Evolutionary conservation across 2,329 filamentous ascomycete genomes (phyloP).

Genomic region (Verticillium klebahnii): DNA sequence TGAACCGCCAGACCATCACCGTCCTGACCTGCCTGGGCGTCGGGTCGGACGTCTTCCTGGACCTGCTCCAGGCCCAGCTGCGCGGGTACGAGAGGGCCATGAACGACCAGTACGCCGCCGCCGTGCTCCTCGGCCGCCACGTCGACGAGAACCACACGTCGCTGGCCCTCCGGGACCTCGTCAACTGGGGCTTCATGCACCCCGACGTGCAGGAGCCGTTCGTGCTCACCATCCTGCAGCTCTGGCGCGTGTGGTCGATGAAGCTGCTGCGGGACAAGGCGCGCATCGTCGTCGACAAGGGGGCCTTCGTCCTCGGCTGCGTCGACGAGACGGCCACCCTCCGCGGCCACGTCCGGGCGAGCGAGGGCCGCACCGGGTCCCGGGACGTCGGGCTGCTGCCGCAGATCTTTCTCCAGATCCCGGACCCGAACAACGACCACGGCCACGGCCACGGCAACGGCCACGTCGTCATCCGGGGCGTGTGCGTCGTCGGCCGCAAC

Average conservation of each 20-base stretch:
- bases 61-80: slow-evolving; percentile 65
- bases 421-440: slow-evolving; percentile 46
- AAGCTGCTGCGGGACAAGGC: slow-evolving; percentile 92
- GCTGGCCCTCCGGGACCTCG: slow-evolving; percentile 67
- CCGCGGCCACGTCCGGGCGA: slow-evolving; percentile 60
- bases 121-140: slow-evolving; percentile 64
- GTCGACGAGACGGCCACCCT: slow-evolving; percentile 79
- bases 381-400: slow-evolving; percentile 56
- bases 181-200: slow-evolving; percentile 74
- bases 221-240: slow-evolving; percentile 67
- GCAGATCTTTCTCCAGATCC: slow-evolving; percentile 85
- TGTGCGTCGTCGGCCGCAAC: slow-evolving; percentile 85
- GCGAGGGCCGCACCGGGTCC: slow-evolving; percentile 26
- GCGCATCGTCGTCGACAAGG: slow-evolving; percentile 73
- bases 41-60: slow-evolving; percentile 57
- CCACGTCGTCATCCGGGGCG: slow-evolving; percentile 65
- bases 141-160: slow-evolving; percentile 85
- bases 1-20: slow-evolving; percentile 87
- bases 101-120: slow-evolving; percentile 57
- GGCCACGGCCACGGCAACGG: slow-evolving; percentile 32
- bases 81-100: slow-evolving; percentile 66
- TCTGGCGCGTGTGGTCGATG: slow-evolving; percentile 88
- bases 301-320: slow-evolving; percentile 83
- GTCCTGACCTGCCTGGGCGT: slow-evolving; percentile 80
- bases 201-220: slow-evolving; percentile 66